phyloP scores from a whole-genome alignment of 768 basidiomycete genomes.

The Cyclocybe aegerita region DNA sequence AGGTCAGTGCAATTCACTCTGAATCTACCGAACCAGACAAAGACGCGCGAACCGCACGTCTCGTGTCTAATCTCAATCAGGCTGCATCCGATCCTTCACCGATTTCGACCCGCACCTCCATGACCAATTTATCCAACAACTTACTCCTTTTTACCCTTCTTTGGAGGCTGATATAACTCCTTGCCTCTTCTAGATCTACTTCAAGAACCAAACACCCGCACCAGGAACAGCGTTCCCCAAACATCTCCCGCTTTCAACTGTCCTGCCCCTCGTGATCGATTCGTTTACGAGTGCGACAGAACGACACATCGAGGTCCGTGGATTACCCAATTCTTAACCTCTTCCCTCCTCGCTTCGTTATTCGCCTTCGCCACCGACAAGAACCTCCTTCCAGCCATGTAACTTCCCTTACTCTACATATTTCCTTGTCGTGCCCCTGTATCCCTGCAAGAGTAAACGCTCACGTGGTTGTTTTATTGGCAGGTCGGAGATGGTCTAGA shows the following conservation, averaged over 20 bases:
- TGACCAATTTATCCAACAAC: conserved; percentile 15
- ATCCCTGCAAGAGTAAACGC: conserved; percentile 4
- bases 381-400: neutral
- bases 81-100: conserved; percentile 43
- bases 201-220: conserved; percentile 88
- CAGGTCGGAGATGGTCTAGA: conserved; percentile 96
- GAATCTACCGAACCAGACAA: conserved; percentile 19
- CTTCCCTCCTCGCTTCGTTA: conserved; percentile 2
- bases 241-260: conserved; percentile 78
- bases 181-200: conserved; percentile 75
- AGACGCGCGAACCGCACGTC: conserved; percentile 19
- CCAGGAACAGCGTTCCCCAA: conserved; percentile 72
- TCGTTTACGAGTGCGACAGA: conserved; percentile 97
- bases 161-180: conserved; percentile 18
- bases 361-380: conserved; percentile 7
- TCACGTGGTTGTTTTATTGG: conserved; percentile 9
- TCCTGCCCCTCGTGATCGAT: conserved; percentile 88
- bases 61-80: conserved; percentile 18
- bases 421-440: conserved; percentile 10
- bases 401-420: neutral
- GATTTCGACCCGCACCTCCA: conserved; percentile 39
- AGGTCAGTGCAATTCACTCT: conserved; percentile 56
- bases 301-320: conserved; percentile 89
- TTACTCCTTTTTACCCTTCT: conserved; percentile 5
- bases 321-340: conserved; percentile 9